A percentile compares a stretch with the other conserved stretches of the same genome.
phyloP scores from a whole-genome alignment of 306 rosid genomes.

The Alnus rubra region DNA sequence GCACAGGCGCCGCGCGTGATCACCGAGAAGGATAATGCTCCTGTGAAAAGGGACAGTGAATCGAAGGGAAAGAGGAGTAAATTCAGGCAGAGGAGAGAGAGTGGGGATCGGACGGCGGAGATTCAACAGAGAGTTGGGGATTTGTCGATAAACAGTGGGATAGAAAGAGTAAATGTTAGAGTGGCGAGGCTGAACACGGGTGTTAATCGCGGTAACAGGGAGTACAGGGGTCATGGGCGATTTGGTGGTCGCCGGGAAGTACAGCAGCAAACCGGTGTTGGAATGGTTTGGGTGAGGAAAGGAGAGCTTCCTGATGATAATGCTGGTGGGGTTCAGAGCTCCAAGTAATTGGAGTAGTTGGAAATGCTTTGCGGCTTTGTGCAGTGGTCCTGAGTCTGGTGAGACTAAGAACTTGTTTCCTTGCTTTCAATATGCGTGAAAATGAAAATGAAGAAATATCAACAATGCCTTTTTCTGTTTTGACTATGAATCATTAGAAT shows the following conservation, averaged over 20 bases:
- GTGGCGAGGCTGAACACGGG: background rate
- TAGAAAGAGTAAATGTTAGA: constrained; percentile 1
- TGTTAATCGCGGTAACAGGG: constrained; percentile 8
- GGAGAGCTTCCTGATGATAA: constrained; percentile 31
- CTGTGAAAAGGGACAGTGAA: constrained; percentile 6
- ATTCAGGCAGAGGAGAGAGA: constrained; percentile 10
- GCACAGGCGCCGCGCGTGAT: constrained; percentile 5
- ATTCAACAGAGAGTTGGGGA: constrained; percentile 32
- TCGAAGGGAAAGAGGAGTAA: constrained; percentile 7
- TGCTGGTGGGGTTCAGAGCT: constrained; percentile 23
- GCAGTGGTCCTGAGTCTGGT: constrained; percentile 30
- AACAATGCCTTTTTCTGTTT: constrained; percentile 2
- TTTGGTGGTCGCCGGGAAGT: background rate
- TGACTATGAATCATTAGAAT: background rate
- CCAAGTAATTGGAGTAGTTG: constrained; percentile 4
- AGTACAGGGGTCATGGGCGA: background rate
- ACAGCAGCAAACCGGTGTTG: background rate
- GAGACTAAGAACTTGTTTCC: constrained; percentile 14
- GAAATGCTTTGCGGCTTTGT: background rate
- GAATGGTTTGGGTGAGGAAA: constrained; percentile 64
- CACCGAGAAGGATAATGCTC: constrained; percentile 1
- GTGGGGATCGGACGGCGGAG: background rate
- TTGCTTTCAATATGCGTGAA: background rate
- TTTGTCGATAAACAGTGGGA: constrained; percentile 15
- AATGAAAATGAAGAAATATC: background rate